A percentile compares a stretch with the other conserved stretches of the same genome.
These are phyloP conservation scores for Chionographis japonica DNA, from an alignment of 106 monocot genomes.

Conservation along the genomic window DNA sequence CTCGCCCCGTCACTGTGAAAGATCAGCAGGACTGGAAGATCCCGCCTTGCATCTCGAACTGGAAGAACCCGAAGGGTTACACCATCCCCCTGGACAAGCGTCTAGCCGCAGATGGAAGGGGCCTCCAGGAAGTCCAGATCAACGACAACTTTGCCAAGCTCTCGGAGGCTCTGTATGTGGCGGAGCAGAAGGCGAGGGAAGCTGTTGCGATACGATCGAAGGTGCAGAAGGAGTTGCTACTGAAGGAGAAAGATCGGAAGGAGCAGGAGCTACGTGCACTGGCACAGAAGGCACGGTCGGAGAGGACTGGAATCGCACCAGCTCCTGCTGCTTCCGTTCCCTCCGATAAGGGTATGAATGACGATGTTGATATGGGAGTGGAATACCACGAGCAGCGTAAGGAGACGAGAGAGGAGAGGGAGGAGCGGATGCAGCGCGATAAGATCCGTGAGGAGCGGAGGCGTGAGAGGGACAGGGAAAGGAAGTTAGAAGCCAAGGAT, in stretches of 20 bases:
- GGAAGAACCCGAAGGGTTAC: slow-evolving; percentile 98
- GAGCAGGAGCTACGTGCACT: slow-evolving; percentile 86
- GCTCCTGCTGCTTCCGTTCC: slow-evolving; percentile 40
- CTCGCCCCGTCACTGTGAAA: slow-evolving; percentile 89
- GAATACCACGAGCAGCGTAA: slow-evolving; percentile 38
- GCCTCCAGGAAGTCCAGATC: slow-evolving; percentile 95
- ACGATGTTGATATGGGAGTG: slow-evolving; percentile 32
- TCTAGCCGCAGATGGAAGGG: slow-evolving; percentile 88
- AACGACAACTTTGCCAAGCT: slow-evolving; percentile 96
- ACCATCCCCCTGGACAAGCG: slow-evolving; percentile 94
- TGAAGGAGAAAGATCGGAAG: slow-evolving; percentile 94
- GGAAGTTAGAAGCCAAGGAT: too few species aligned
- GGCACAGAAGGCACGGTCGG: slow-evolving; percentile 80
- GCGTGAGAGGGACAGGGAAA: too few species aligned
- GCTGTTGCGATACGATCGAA: slow-evolving; percentile 94
- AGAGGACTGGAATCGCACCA: slow-evolving; percentile 77
- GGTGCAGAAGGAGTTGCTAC: slow-evolving; percentile 80
- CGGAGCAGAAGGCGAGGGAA: slow-evolving; percentile 92
- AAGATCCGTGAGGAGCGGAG: too few species aligned
- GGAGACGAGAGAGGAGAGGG: slow-evolving; percentile 78
- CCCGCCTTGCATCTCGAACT: slow-evolving; percentile 97
- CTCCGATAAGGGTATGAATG: slow-evolving; percentile 24
- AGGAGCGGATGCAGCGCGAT: slow-evolving; percentile 71
- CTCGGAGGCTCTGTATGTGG: slow-evolving; percentile 85
- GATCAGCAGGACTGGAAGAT: slow-evolving; percentile 99